Percentiles rank a stretch among this genome's conserved stretches.
Conservation (phyloP, 75 land plant species). For the Pinus taeda region DNA sequence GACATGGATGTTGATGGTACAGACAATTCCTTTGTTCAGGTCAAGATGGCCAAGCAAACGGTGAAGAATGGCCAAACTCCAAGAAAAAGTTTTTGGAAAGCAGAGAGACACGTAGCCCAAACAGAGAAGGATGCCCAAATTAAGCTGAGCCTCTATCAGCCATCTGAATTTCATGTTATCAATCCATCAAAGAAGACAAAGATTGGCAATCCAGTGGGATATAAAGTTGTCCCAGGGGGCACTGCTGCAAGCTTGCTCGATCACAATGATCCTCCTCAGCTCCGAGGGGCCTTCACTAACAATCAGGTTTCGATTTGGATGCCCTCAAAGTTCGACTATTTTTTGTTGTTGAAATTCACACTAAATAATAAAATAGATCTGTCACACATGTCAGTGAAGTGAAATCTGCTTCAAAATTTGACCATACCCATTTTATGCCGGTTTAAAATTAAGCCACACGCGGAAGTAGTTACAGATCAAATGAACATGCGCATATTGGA, state of each 20-base stretch:
- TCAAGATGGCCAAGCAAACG: constrained; percentile 39
- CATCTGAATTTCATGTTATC: constrained; percentile 67
- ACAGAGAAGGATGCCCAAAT: constrained; percentile 81
- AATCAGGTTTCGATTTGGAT: constrained; percentile 44
- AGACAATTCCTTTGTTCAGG: constrained; percentile 74
- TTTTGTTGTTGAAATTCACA: neutral
- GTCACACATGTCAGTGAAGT: neutral
- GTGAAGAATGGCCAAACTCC: constrained; percentile 24
- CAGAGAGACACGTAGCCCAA: constrained; percentile 41
- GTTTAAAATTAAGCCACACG: neutral
- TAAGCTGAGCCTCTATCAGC: constrained; percentile 61
- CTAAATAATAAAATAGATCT: neutral
- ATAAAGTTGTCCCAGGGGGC: constrained; percentile 71
- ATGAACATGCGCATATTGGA: too few species aligned
- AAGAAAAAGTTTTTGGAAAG: constrained; percentile 58
- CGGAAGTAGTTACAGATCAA: neutral
- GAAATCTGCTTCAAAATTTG: neutral
- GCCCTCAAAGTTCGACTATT: neutral
- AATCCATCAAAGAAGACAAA: constrained; percentile 61
- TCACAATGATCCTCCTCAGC: constrained; percentile 64
- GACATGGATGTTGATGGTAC: constrained; percentile 87
- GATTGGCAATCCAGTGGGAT: constrained; percentile 80
- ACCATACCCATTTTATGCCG: neutral
- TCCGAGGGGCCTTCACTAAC: constrained; percentile 67
- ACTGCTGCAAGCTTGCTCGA: constrained; percentile 78